Evolutionary conservation across 768 basidiomycete species (phyloP), one percentile per base, ranked within the genome.

Genomic region (Termitomyces sp.): DNA sequence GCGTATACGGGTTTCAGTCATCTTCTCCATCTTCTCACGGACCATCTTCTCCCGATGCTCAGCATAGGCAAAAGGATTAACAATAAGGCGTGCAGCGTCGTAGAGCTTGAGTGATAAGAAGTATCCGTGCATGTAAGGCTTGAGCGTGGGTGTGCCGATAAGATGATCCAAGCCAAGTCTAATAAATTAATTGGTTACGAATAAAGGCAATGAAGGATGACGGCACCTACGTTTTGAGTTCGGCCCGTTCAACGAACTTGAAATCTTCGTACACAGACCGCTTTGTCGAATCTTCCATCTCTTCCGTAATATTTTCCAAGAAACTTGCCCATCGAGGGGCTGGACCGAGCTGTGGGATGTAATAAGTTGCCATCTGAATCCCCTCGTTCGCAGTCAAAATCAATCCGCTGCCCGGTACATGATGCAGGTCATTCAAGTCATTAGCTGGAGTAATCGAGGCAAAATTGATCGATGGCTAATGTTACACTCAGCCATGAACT

Each of bases 101-200:
- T 98, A 98, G 6, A 98, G 84, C 67, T 94, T 93, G 74, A 98
- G 86, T 5, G 95, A 92, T 62, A 98, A 74, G 78, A 99, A 98
- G 84, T 95, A 98, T 45, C 97, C 97, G 73, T 99, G 97, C 96
- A 99, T 98, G 75, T 98, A 99, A 4, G 97, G 97, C 73, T 96
- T 96, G 79, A 98, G 91, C 18, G 91, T 86, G 22, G 94, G 87
- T 6, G 95, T 96, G 53, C 97, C 97, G 63, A 97, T 77, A 66
- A 99, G 91, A 70, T 96, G 93, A 64, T 95, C 91, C 70, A 99
- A 74, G n/a, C 95, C 92, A 61, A 99, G 86, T 37, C 94, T 96
- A 66, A 57, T 36, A 52, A 60, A 56, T 61, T 31, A 18, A 60
- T 62, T 54, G 42, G 2, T 50, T 16, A 27, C 30, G 11, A 37